Percentiles rank a stretch among this genome's conserved stretches.
These are phyloP conservation scores for Escallonia rubra DNA, from an alignment of 129 eudicot species.

Conservation along the genomic window DNA sequence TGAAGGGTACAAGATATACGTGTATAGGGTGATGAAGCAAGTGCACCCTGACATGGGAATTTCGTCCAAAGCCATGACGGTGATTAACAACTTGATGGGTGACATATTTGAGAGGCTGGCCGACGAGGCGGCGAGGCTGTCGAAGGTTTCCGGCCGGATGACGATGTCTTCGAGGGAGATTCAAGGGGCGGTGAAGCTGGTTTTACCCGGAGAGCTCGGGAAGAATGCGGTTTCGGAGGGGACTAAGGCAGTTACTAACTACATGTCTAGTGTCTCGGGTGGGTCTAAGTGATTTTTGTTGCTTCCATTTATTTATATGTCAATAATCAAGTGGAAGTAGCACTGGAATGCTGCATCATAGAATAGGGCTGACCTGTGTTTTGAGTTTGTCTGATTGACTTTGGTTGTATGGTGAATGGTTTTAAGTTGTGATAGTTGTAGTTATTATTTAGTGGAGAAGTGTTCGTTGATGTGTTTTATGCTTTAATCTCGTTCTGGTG, in stretches of 20 bases:
- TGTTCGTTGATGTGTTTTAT: no score
- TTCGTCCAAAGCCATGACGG: conserved; percentile 66
- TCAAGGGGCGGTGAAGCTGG: conserved; percentile 78
- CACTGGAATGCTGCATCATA: no score
- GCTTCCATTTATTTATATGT: not conserved
- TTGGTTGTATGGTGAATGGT: no score
- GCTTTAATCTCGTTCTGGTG: no score
- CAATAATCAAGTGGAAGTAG: no score
- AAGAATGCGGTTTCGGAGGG: conserved; percentile 90
- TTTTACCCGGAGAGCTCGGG: conserved; percentile 81
- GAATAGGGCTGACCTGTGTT: no score
- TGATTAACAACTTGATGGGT: conserved; percentile 54
- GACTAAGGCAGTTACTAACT: conserved; percentile 57
- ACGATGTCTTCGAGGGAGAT: conserved; percentile 80
- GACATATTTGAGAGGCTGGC: conserved; percentile 91
- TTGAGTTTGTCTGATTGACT: no score
- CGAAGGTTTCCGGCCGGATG: conserved; percentile 25
- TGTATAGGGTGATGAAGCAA: conserved; percentile 73
- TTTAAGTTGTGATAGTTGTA: no score
- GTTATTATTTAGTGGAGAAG: no score
- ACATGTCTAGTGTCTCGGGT: conserved; percentile 11
- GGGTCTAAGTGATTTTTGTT: not conserved
- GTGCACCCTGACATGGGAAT: conserved; percentile 89
- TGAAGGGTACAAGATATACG: conserved; percentile 69
- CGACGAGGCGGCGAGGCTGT: conserved; percentile 43